A percentile compares a stretch with the other conserved stretches of the same genome.
phyloP scores from a whole-genome alignment of 2,329 filamentous ascomycete genomes.

The Penicillium sp. region DNA sequence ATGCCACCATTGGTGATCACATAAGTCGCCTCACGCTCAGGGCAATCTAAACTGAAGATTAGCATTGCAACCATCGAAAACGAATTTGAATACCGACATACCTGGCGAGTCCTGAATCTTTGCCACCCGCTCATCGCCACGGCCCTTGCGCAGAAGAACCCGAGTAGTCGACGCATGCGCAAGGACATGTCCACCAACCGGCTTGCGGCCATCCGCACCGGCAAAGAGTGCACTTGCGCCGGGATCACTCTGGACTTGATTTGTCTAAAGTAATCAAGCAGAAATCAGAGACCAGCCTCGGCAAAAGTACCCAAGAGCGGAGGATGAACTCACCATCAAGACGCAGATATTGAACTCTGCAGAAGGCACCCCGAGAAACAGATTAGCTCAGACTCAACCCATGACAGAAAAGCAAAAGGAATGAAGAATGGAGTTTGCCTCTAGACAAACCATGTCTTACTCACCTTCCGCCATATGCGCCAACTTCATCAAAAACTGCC shows the following conservation, averaged over 20 bases:
- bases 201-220: constrained; percentile 67
- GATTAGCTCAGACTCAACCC: constrained; percentile 8
- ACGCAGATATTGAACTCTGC: constrained; percentile 68
- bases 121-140: constrained; percentile 69
- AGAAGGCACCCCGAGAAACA: neutral
- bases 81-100: constrained; percentile 26
- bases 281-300: neutral
- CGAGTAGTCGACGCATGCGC: constrained; percentile 69
- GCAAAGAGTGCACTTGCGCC: constrained; percentile 69
- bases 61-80: neutral
- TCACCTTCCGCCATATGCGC: constrained; percentile 65
- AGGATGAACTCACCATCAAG: constrained; percentile 53
- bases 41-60: constrained; percentile 56
- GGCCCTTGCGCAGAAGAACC: constrained; percentile 66
- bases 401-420: neutral
- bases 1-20: constrained; percentile 70
- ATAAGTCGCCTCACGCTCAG: constrained; percentile 69
- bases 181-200: constrained; percentile 67
- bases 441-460: neutral
- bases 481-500: constrained; percentile 64
- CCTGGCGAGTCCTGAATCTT: constrained; percentile 69
- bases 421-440: neutral
- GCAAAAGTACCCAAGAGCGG: neutral
- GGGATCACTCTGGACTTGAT: constrained; percentile 71
- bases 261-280: constrained; percentile 51